These are phyloP conservation scores for Cyclostephanos invisitatus DNA, from an alignment of 108 stramenopile genomes.

Conservation along the genomic window DNA sequence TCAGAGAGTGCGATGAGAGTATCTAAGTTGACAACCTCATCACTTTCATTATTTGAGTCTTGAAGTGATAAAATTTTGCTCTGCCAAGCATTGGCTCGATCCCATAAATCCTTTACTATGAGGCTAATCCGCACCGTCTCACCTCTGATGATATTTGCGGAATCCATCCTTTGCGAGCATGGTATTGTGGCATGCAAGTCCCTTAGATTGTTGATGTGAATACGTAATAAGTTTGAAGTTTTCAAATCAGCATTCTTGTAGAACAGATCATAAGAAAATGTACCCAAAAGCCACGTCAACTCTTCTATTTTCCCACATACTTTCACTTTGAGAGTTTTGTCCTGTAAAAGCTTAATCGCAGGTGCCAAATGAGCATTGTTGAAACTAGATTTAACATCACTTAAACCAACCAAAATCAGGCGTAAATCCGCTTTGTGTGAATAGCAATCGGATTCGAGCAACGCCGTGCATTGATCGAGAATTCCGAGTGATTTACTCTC, in stretches of 20 bases:
- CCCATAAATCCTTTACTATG: constrained; percentile 58
- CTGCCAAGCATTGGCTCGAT: constrained; percentile 61
- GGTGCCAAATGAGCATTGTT: constrained; percentile 27
- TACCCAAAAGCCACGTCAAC: constrained; percentile 66
- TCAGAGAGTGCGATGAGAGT: constrained; percentile 21
- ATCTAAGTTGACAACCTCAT: constrained; percentile 25
- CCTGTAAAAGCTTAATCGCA: constrained; percentile 34
- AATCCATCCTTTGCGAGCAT: constrained; percentile 34
- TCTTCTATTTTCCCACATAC: constrained; percentile 48
- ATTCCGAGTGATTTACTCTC: constrained; percentile 31
- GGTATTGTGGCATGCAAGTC: constrained; percentile 29
- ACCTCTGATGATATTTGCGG: constrained; percentile 28
- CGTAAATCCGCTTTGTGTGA: constrained; percentile 49
- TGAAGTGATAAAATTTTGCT: constrained; percentile 39
- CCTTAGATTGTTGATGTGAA: constrained; percentile 31
- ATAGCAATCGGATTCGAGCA: constrained; percentile 46
- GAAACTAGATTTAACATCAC: constrained; percentile 42
- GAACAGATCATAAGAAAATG: constrained; percentile 20
- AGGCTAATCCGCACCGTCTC: constrained; percentile 54
- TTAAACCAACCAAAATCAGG: constrained; percentile 38
- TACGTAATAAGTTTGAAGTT: constrained; percentile 1
- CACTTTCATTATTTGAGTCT: background rate
- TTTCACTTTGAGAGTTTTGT: constrained; percentile 29
- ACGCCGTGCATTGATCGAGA: constrained; percentile 36
- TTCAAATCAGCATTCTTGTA: constrained; percentile 4